Percentiles rank a stretch among this genome's conserved stretches.
phyloP scores from a whole-genome alignment of 2,329 filamentous ascomycete genomes.

The Drechslerella stenobrocha region DNA sequence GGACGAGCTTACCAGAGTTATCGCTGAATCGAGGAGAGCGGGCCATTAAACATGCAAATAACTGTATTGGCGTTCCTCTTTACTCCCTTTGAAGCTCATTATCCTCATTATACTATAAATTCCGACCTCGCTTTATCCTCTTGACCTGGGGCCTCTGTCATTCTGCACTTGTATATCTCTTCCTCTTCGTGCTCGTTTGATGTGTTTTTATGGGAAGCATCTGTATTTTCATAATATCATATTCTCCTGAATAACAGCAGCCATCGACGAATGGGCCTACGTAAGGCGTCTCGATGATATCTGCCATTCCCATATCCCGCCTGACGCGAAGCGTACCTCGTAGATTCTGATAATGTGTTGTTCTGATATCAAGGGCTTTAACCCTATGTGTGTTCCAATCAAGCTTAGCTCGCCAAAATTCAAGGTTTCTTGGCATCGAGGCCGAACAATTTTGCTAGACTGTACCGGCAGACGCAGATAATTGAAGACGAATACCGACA shows the following conservation, averaged over 20 bases:
- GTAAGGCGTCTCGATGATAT: conserved; percentile 6
- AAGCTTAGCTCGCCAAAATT: conserved; percentile 23
- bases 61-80: conserved; percentile 39
- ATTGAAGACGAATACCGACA: conserved; percentile 13
- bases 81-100: conserved; percentile 10
- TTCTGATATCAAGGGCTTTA: conserved; percentile 25
- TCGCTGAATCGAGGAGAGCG: conserved; percentile 86
- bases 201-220: conserved; percentile 48
- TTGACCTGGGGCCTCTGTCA: conserved; percentile 30
- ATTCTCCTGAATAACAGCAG: conserved; percentile 39
- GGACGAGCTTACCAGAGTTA: conserved; percentile 96
- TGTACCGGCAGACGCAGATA: not conserved
- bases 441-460: conserved; percentile 44
- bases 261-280: conserved; percentile 12
- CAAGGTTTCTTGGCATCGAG: conserved; percentile 36
- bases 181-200: conserved; percentile 38
- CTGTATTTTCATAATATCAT: conserved; percentile 48
- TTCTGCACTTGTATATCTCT: conserved; percentile 47
- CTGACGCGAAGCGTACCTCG: conserved; percentile 10
- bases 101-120: conserved; percentile 37
- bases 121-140: conserved; percentile 21
- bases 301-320: not conserved
- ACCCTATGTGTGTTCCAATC: conserved; percentile 26
- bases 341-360: conserved; percentile 14
- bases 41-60: conserved; percentile 64